Conservation (phyloP, 352 stramenopile genomes). For the Pythium aristosporum region DNA sequence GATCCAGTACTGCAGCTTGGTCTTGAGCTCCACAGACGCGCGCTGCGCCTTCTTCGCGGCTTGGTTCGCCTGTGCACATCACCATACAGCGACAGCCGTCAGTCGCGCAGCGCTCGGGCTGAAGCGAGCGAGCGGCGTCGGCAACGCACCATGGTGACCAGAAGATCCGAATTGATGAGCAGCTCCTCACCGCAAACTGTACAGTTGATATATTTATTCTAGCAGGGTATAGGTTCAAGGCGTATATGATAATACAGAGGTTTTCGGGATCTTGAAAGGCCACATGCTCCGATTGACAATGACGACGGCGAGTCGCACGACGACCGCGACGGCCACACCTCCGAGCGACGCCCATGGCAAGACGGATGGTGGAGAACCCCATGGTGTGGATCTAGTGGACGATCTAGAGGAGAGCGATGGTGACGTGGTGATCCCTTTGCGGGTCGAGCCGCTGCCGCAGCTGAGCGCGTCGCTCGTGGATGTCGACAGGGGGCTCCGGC, state of each 20-base stretch:
- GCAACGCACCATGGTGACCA: constrained; percentile 4
- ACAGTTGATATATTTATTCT: not conserved
- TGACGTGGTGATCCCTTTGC: constrained; percentile 57
- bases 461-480: constrained; percentile 50
- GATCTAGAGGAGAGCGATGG: constrained; percentile 22
- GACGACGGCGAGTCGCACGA: constrained; percentile 14
- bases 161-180: not conserved
- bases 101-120: not conserved
- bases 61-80: constrained; percentile 55
- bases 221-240: not conserved
- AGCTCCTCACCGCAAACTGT: not conserved
- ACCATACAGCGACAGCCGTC: not conserved
- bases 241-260: not conserved
- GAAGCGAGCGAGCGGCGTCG: not conserved
- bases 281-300: not conserved
- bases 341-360: constrained; percentile 4
- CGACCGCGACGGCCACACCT: constrained; percentile 1
- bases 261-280: constrained; percentile 20
- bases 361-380: not conserved
- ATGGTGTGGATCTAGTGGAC: constrained; percentile 21
- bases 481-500: constrained; percentile 47
- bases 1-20: constrained; percentile 77
- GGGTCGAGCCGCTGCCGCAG: constrained; percentile 55
- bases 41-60: constrained; percentile 83
- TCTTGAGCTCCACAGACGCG: constrained; percentile 63